These are phyloP conservation scores for Urochloa ruziziensis DNA, from an alignment of 176 grass and related monocot species.

Conservation along the genomic window DNA sequence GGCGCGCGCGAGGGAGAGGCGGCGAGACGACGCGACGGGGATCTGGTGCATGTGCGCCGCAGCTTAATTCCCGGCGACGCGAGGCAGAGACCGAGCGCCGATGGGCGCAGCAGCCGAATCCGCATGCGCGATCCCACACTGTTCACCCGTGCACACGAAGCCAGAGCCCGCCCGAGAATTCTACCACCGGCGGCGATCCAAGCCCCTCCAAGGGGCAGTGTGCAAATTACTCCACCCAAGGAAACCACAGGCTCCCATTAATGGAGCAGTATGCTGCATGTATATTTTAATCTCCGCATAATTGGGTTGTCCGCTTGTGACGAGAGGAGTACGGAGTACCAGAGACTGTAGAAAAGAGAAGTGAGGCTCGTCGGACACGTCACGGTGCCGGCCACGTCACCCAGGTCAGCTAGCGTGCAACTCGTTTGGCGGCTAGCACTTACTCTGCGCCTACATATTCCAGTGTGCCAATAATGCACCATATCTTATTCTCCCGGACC, in stretches of 20 bases:
- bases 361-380: too few relatives aligned
- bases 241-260: not conserved
- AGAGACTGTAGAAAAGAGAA: too few relatives aligned
- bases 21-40: not conserved
- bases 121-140: constrained; percentile 35
- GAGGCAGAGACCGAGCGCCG: too few relatives aligned
- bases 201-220: not conserved
- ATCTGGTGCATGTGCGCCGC: constrained; percentile 25
- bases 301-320: constrained; percentile 7
- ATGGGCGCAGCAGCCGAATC: too few relatives aligned
- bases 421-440: constrained; percentile 14
- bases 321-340: not conserved
- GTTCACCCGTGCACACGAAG: constrained; percentile 29
- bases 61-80: constrained; percentile 28
- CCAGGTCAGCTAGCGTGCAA: constrained; percentile 25
- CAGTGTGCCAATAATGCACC: not conserved
- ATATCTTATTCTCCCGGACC: not conserved
- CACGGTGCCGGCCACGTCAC: constrained; percentile 7
- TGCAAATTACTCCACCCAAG: not conserved
- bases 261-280: not conserved
- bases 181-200: not conserved
- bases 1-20: not conserved
- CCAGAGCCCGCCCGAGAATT: not conserved
- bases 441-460: not conserved
- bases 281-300: not conserved